Evolutionary conservation across 2,329 filamentous ascomycete species (phyloP).

Genomic region (Coniochaeta ligniaria): DNA sequence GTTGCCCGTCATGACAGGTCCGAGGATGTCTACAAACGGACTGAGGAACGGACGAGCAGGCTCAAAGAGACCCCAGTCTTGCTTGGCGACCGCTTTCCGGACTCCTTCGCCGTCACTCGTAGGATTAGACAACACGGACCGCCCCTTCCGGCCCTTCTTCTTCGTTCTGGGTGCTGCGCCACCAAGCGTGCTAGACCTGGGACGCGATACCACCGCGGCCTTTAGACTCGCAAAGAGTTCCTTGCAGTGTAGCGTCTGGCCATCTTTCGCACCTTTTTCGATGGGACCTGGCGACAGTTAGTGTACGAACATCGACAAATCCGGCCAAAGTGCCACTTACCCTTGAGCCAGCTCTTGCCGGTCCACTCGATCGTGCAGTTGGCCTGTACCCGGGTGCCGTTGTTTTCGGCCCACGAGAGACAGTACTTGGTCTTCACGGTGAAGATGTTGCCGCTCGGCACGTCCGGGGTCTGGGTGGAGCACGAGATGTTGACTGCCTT

Average conservation of each 20-base stretch:
- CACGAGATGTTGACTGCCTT: constrained; percentile 78
- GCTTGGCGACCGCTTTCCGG: constrained; percentile 33
- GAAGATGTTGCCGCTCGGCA: constrained; percentile 90
- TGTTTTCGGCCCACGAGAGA: constrained; percentile 83
- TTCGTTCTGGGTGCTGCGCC: constrained; percentile 47
- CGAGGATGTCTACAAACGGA: constrained; percentile 62
- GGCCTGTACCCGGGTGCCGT: constrained; percentile 76
- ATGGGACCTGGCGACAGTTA: constrained; percentile 62
- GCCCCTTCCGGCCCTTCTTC: constrained; percentile 51
- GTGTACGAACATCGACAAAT: not conserved
- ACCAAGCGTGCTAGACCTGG: constrained; percentile 39
- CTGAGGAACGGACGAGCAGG: constrained; percentile 64
- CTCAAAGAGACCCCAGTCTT: constrained; percentile 75
- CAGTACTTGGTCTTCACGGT: constrained; percentile 91
- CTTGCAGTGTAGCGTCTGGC: constrained; percentile 76
- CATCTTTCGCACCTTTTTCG: constrained; percentile 89
- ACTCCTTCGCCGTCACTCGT: constrained; percentile 29
- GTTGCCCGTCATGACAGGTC: constrained; percentile 67
- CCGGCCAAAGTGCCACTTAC: constrained; percentile 40
- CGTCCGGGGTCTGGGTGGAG: constrained; percentile 85
- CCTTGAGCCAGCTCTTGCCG: constrained; percentile 96
- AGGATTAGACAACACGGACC: constrained; percentile 34
- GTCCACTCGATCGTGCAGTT: constrained; percentile 93
- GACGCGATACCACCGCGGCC: constrained; percentile 55
- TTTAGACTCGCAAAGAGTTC: constrained; percentile 71